A percentile compares a stretch with the other conserved stretches of the same genome.
These are phyloP conservation scores for Penicillium verhagenii DNA, from an alignment of 495 filamentous ascomycete genomes.

Conservation along the genomic window DNA sequence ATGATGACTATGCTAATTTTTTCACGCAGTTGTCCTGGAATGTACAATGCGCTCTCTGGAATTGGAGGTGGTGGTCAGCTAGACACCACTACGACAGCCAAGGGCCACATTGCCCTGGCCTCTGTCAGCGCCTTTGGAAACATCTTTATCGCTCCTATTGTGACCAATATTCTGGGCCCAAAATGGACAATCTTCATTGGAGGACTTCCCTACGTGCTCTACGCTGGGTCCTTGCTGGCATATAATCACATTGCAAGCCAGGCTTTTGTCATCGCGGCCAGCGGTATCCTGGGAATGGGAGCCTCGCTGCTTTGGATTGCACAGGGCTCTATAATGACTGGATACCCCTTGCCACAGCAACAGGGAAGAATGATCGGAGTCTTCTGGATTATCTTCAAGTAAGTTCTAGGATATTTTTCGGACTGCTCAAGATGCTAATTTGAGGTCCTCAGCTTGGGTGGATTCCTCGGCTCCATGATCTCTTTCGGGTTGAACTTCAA, in stretches of 20 bases:
- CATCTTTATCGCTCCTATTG: background rate
- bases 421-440: no score
- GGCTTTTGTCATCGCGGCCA: constrained; percentile 2
- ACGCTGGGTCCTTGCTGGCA: constrained; percentile 4
- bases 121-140: constrained; percentile 8
- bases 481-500: constrained; percentile 3
- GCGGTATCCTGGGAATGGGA: constrained; percentile 2
- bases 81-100: constrained; percentile 1
- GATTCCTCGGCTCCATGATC: background rate
- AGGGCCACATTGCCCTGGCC: constrained; percentile 4
- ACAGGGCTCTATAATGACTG: constrained; percentile 7
- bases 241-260: constrained; percentile 3
- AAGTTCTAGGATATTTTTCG: background rate
- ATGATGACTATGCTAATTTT: background rate
- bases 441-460: background rate
- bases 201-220: constrained; percentile 1
- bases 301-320: constrained; percentile 5
- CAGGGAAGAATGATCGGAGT: constrained; percentile 7
- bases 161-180: constrained; percentile 4
- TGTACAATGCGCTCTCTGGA: constrained; percentile 7
- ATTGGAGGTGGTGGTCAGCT: constrained; percentile 8
- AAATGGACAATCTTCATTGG: constrained; percentile 8
- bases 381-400: constrained; percentile 10
- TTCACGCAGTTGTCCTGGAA: constrained; percentile 4
- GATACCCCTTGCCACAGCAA: constrained; percentile 2